Base-by-base conservation (phyloP, 352 stramenopile species). In the Blastocystis sp. region DNA sequence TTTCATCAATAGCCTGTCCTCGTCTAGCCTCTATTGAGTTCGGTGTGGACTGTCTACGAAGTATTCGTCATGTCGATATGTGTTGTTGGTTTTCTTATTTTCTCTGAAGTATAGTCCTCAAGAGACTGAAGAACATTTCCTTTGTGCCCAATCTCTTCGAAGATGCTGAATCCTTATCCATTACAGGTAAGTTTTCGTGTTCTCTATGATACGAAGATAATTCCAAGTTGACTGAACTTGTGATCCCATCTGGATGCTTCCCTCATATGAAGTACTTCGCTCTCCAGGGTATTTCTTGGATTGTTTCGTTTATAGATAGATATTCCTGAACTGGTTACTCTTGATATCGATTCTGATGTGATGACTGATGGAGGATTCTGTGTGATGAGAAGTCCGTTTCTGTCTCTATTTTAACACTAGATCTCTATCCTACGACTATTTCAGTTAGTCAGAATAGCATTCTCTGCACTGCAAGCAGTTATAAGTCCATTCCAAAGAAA, bases 401-500 rank as follows among this genome's bases (percentile, higher is more conserved):
- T 24, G 11, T 33, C 64, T 48, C 15, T 19, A 13, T 1, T 22
- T 84, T 7, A 84, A 37, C 0, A 0, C 3, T 37, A 84, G 73
- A 84, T 44, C 73, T 84, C 19, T 84, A 84, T n/a, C 73, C 73
- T 4, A 84, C 73, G 51, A 84, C 73, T 4, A 69, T 84, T 69
- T 42, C 51, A 17, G 37, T 84, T 5, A 84, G 73, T 37, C 27
- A 19, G 44, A 66, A 60, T 0, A 84, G 73, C 30, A 30, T 84
- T 53, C 73, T 84, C 17, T 84, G 73, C 51, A 84, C 30, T 9
- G 73, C 73, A 17, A 66, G 42, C 51, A 84, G 73, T 44, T 84
- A 84, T 37, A 84, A 84, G 53, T 84, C 73, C 3, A 84, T 84
- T 42, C 73, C 73, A 30, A 84, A 84, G 48, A 84, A 84, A 57